A percentile compares a stretch with the other conserved stretches of the same genome.
Conservation (phyloP, 768 basidiomycete genomes). For the Lentinula sp. region DNA sequence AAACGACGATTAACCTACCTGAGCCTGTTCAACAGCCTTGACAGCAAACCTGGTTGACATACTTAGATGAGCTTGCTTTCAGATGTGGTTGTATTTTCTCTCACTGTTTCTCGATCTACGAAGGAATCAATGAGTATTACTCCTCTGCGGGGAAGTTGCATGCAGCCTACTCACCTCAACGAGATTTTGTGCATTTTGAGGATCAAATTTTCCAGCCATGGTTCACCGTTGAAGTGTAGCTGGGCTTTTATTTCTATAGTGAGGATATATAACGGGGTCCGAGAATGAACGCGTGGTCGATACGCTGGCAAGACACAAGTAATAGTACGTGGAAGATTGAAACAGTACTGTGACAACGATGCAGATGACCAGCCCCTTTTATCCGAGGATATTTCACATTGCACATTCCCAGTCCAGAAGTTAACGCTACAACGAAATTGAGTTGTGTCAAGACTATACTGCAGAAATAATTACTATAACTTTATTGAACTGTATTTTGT, state of each 20-base stretch:
- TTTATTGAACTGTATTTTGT: neutral
- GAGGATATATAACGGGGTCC: constrained; percentile 12
- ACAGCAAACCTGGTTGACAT: constrained; percentile 66
- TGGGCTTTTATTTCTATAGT: neutral
- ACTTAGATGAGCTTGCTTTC: neutral
- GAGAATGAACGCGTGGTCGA: neutral
- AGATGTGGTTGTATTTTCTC: constrained; percentile 18
- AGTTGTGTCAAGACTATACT: neutral
- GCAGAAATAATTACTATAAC: neutral
- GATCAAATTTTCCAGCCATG: constrained; percentile 67
- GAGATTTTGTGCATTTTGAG: constrained; percentile 88
- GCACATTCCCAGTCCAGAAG: neutral
- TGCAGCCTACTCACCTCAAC: constrained; percentile 57
- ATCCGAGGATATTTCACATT: neutral
- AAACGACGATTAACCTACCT: constrained; percentile 41
- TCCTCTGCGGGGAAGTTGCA: neutral
- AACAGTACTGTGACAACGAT: neutral
- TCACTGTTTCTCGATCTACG: constrained; percentile 93
- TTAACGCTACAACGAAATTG: neutral
- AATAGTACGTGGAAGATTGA: neutral
- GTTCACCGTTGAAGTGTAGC: constrained; percentile 4
- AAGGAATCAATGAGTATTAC: neutral
- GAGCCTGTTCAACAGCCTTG: constrained; percentile 93
- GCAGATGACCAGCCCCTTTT: neutral
- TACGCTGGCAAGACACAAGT: neutral